phyloP scores from a whole-genome alignment of 306 rosid species.

The Neltuma alba region DNA sequence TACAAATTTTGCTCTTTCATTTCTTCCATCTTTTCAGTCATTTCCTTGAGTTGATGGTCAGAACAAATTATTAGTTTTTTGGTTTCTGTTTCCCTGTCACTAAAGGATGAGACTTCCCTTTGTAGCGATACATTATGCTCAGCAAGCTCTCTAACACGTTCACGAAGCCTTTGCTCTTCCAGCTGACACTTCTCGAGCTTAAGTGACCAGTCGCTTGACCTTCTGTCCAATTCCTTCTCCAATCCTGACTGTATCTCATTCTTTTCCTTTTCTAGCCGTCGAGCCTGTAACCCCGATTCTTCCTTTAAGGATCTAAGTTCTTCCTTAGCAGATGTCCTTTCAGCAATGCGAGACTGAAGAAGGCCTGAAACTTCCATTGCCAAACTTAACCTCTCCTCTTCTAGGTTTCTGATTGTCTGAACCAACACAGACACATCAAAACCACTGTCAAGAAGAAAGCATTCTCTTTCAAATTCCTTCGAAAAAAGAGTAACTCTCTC shows the following conservation, averaged over 20 bases:
- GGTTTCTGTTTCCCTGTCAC: constrained; percentile 72
- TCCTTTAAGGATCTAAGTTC: constrained; percentile 59
- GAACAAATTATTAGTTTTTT: constrained; percentile 51
- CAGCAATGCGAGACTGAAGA: constrained; percentile 72
- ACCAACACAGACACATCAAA: constrained; percentile 64
- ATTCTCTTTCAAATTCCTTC: constrained; percentile 68
- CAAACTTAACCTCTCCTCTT: constrained; percentile 69
- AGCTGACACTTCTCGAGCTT: constrained; percentile 87
- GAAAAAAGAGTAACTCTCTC: constrained; percentile 74
- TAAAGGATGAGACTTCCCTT: constrained; percentile 77
- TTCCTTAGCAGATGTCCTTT: constrained; percentile 70
- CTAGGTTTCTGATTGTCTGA: constrained; percentile 64
- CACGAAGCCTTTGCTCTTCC: constrained; percentile 94
- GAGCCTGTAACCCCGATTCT: constrained; percentile 63
- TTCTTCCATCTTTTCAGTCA: constrained; percentile 58
- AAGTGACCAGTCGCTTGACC: constrained; percentile 93
- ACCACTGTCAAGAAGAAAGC: constrained; percentile 56
- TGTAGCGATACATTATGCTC: constrained; percentile 96
- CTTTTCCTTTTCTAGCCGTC: constrained; percentile 84
- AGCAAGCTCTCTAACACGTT: constrained; percentile 97
- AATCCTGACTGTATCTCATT: constrained; percentile 80
- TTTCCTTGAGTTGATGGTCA: constrained; percentile 63
- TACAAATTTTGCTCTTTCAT: constrained; percentile 59
- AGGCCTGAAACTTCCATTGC: constrained; percentile 80
- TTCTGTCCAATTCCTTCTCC: constrained; percentile 93